phyloP scores from a whole-genome alignment of 2,329 filamentous ascomycete genomes.

The Alternaria gansuensis region DNA sequence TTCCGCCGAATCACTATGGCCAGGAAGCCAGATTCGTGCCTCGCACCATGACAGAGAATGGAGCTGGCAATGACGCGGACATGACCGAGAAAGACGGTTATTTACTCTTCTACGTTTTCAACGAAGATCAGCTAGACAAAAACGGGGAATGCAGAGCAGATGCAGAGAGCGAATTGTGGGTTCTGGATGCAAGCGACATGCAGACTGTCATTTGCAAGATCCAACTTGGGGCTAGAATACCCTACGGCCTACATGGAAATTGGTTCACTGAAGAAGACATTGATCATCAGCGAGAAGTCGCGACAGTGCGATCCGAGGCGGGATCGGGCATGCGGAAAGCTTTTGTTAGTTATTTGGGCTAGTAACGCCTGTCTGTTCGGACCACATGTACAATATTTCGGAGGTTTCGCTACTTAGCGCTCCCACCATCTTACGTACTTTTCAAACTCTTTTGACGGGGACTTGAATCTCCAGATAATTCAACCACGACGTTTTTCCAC shows the following conservation, averaged over 20 bases:
- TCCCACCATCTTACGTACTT: not conserved
- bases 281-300: constrained; percentile 39
- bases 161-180: constrained; percentile 69
- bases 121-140: constrained; percentile 70
- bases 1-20: constrained; percentile 69
- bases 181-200: constrained; percentile 72
- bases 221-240: constrained; percentile 70
- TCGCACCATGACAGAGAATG: constrained; percentile 22
- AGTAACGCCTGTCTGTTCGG: constrained; percentile 12
- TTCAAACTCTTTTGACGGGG: not conserved
- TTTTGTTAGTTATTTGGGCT: constrained; percentile 25
- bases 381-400: not conserved
- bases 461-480: constrained; percentile 3
- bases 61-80: constrained; percentile 5
- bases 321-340: constrained; percentile 23
- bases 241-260: constrained; percentile 68
- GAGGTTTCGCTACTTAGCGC: constrained; percentile 1
- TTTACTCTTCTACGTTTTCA: constrained; percentile 74
- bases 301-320: constrained; percentile 30
- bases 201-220: constrained; percentile 66
- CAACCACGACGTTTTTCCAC: not conserved
- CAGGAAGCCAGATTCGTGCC: constrained; percentile 74
- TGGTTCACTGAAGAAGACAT: constrained; percentile 52
- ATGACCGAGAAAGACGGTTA: constrained; percentile 70
- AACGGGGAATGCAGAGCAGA: constrained; percentile 56